Base-by-base conservation (phyloP, 176 grass and related monocot genomes). In the Hsuehochloa calcarea region DNA sequence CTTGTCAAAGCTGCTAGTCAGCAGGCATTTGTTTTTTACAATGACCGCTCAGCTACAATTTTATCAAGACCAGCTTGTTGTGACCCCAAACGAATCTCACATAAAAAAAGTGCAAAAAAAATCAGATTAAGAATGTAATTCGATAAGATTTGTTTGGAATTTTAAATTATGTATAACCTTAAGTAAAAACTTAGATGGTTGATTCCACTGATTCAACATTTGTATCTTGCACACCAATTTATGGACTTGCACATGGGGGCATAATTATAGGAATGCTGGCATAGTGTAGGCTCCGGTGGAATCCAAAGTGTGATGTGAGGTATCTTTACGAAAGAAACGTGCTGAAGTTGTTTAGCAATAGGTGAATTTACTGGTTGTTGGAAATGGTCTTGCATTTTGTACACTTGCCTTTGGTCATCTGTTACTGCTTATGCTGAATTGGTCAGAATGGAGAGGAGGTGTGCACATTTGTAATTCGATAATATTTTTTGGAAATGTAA, bases 321-420 rank as follows among this genome's bases (percentile, higher is more conserved):
- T 61, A 45, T 71, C 20, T 39, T 29, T 72, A 51, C 52, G 8
- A 69, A 34, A 17, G 45, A 49, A 63, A 77, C 46, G 40, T n/a
- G 43, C 27, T 27, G 8, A 4, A 10, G 5, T 40, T 14, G 13
- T 75, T 75, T 82, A 49, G 6, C 7, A 59, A 45, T 71, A 71
- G 31, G 8, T 34, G 16, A 3, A 6, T 55, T 31, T 46, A 27
- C 4, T 45, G 15, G 23, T 72, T 5, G 16, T 79, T 47, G 38
- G 80, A 71, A 44, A 71, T 82, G 50, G 38, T 81, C 34, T 69
- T 70, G 47, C 3, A 44, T 65, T 49, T 50, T 72, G 45, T 46
- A 68, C 75, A 47, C 74, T 54, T 78, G 25, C 34, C 43, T 38
- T 72, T 29, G 50, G 22, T 66, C 5, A 74, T 31, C 0, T 55